Evolutionary conservation across 2,329 filamentous ascomycete species (phyloP).

Genomic region (Arthroderma sp.): DNA sequence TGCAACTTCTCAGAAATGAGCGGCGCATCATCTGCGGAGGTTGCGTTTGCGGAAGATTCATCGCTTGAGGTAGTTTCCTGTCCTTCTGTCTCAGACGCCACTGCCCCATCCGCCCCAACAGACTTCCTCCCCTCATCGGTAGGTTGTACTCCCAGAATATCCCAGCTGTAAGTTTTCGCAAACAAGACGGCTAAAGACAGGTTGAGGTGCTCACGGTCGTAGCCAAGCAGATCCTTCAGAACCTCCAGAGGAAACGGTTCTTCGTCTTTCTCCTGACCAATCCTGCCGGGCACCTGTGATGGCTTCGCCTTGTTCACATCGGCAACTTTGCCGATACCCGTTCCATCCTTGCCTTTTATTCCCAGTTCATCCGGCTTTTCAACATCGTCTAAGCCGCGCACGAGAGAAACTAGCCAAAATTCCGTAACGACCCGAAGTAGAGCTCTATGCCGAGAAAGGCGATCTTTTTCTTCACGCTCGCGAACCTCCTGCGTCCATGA

Average conservation of each 20-base stretch:
- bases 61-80: slow-evolving; percentile 41
- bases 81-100: slow-evolving; percentile 37
- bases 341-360: slow-evolving; percentile 40
- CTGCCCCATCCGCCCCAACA: slow-evolving; percentile 66
- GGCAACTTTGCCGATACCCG: slow-evolving; percentile 29
- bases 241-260: slow-evolving; percentile 95
- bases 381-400: slow-evolving; percentile 66
- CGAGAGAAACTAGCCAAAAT: slow-evolving; percentile 81
- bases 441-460: slow-evolving; percentile 70
- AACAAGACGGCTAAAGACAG: slow-evolving; percentile 86
- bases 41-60: slow-evolving; percentile 35
- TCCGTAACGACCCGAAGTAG: slow-evolving; percentile 86
- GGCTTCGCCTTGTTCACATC: slow-evolving; percentile 48
- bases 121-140: slow-evolving; percentile 67
- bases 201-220: slow-evolving; percentile 86
- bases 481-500: slow-evolving; percentile 64
- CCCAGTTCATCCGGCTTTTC: slow-evolving; percentile 49
- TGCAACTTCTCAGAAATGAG: slow-evolving; percentile 65
- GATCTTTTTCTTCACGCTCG: slow-evolving; percentile 92
- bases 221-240: slow-evolving; percentile 87
- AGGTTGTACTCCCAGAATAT: slow-evolving; percentile 70
- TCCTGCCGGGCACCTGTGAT: slow-evolving; percentile 39
- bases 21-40: slow-evolving; percentile 50
- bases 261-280: slow-evolving; percentile 52
- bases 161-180: slow-evolving; percentile 93